Evolutionary conservation across 139 green algal species (phyloP).

Genomic region (Raphidocelis subcapitata): DNA sequence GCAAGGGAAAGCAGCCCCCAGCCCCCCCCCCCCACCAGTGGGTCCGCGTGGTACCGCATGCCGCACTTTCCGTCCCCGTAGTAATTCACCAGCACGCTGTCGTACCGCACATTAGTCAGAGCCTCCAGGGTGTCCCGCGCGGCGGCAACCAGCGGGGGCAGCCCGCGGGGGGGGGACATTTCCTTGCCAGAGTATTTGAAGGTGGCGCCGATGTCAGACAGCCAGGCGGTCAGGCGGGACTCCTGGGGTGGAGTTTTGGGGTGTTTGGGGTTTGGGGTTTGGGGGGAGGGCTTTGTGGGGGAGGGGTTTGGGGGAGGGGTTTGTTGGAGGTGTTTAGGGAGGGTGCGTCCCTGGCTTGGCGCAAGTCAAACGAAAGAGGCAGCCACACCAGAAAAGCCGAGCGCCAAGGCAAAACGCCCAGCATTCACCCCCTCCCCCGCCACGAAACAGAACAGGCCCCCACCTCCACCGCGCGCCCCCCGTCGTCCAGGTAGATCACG

Average conservation of each 20-base stretch:
- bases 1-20: too few relatives aligned
- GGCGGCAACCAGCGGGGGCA: slow-evolving; percentile 17
- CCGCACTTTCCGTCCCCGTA: slow-evolving; percentile 48
- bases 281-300: too few relatives aligned
- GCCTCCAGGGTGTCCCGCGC: slow-evolving; percentile 30
- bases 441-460: neutral
- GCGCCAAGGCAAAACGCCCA: too few relatives aligned
- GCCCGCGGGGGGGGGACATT: slow-evolving; percentile 28
- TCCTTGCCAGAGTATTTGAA: slow-evolving; percentile 51
- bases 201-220: slow-evolving; percentile 42
- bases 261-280: too few relatives aligned
- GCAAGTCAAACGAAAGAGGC: too few relatives aligned
- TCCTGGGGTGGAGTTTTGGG: neutral
- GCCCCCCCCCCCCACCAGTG: slow-evolving; percentile 1
- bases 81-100: slow-evolving; percentile 50
- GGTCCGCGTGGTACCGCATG: slow-evolving; percentile 55
- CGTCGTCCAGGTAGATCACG: slow-evolving; percentile 38
- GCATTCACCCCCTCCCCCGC: too few relatives aligned
- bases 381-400: too few relatives aligned
- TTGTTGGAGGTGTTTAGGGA: too few relatives aligned
- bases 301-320: too few relatives aligned
- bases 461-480: slow-evolving; percentile 21
- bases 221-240: slow-evolving; percentile 32
- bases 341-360: too few relatives aligned
- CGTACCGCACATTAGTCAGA: slow-evolving; percentile 25